phyloP scores from a whole-genome alignment of 495 filamentous ascomycete genomes.

The Neurospora sp. region DNA sequence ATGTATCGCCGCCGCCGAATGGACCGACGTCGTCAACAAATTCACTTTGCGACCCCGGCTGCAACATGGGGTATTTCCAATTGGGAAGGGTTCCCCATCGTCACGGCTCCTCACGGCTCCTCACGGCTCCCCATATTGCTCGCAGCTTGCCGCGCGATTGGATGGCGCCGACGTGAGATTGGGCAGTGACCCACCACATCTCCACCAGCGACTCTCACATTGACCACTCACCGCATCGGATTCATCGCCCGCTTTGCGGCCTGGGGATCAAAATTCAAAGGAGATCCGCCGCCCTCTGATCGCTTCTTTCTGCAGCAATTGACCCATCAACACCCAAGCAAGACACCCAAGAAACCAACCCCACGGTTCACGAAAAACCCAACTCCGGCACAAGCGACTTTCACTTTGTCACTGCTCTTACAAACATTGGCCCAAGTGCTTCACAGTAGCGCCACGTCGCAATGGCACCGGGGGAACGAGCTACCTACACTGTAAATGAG shows the following conservation, averaged over 20 bases:
- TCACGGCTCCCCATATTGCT: background rate
- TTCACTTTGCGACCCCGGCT: background rate
- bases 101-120: background rate
- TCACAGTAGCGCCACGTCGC: slow-evolving; percentile 44
- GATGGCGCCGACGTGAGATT: background rate
- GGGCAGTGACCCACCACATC: background rate
- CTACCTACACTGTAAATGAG: background rate
- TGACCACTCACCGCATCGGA: background rate
- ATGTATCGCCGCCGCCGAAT: background rate
- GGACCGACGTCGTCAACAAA: background rate
- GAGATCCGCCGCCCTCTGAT: background rate
- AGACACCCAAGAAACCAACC: background rate
- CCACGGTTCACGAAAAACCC: background rate
- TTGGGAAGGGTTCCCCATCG: background rate
- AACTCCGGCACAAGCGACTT: slow-evolving; percentile 6
- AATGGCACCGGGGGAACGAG: slow-evolving; percentile 28
- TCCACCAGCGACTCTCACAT: background rate
- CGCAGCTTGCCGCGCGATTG: background rate
- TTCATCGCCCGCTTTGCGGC: background rate
- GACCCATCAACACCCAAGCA: background rate
- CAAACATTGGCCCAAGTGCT: slow-evolving; percentile 25
- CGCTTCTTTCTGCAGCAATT: background rate
- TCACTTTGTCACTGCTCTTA: background rate
- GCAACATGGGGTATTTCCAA: background rate
- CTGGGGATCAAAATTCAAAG: background rate